phyloP scores from a whole-genome alignment of 257 asterid genomes.

The Petunia secreta region DNA sequence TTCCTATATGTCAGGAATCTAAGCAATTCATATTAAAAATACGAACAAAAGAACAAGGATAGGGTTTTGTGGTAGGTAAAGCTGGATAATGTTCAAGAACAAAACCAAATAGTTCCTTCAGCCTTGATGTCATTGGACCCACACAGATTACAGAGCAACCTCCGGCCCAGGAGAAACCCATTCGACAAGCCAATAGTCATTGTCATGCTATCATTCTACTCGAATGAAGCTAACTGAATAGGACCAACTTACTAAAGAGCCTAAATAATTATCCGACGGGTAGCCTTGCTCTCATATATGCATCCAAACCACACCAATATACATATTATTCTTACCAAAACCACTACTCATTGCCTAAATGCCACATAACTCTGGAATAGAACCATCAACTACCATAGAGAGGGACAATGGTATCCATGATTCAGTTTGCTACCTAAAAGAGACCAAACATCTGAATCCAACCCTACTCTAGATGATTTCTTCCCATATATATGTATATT shows the following conservation, averaged over 20 bases:
- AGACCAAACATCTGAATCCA: neutral
- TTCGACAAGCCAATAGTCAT: neutral
- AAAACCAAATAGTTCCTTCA: neutral
- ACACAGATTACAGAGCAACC: neutral
- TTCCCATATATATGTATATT: neutral
- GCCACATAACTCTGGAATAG: neutral
- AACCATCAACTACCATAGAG: neutral
- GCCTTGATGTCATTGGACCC: neutral
- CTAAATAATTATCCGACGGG: neutral
- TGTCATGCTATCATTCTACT: neutral
- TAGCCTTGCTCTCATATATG: neutral
- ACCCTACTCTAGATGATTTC: neutral
- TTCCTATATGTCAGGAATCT: neutral
- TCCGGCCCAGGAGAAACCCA: neutral
- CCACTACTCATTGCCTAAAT: neutral
- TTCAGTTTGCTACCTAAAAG: neutral
- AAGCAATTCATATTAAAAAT: neutral
- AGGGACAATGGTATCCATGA: neutral
- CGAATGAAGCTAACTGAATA: neutral
- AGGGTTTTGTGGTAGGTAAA: neutral
- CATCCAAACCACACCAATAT: neutral
- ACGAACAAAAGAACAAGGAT: neutral
- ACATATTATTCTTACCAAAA: neutral
- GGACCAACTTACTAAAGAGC: neutral
- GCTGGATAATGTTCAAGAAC: neutral